A percentile compares a stretch with the other conserved stretches of the same genome.
Conservation (phyloP, 2,329 filamentous ascomycete species). For the Aspergillus pseudonomiae region DNA sequence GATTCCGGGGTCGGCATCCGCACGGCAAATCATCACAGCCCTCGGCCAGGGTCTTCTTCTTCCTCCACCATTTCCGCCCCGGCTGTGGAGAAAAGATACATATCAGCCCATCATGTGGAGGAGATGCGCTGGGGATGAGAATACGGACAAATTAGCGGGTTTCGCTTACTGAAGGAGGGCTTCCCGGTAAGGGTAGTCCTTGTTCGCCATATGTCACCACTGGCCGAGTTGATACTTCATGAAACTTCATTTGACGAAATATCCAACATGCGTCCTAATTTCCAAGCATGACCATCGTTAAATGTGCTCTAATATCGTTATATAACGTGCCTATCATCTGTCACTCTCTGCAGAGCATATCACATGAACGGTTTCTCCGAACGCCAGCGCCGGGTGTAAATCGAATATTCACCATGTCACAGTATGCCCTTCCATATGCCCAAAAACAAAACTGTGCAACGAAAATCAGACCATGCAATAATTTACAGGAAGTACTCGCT, state of each 20-base stretch:
- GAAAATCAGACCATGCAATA: conserved; percentile 18
- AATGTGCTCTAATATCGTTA: conserved; percentile 39
- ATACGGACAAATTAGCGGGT: background rate
- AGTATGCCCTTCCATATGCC: conserved; percentile 14
- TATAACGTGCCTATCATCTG: conserved; percentile 34
- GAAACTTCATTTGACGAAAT: background rate
- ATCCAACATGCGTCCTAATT: background rate
- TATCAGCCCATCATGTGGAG: background rate
- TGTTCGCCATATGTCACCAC: background rate
- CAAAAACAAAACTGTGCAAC: conserved; percentile 11
- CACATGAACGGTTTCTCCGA: conserved; percentile 25
- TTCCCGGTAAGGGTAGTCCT: background rate
- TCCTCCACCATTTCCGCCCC: background rate
- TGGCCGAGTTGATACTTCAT: background rate
- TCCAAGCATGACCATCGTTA: conserved; percentile 30
- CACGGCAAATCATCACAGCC: conserved; percentile 1
- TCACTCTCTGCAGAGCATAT: conserved; percentile 18
- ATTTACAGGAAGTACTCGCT: conserved; percentile 53
- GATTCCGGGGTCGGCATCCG: conserved; percentile 15
- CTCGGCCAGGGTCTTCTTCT: background rate
- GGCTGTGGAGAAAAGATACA: background rate
- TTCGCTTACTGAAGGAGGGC: background rate
- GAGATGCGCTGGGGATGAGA: background rate
- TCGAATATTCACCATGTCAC: conserved; percentile 20
- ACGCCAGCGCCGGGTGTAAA: conserved; percentile 41